These are phyloP conservation scores for Apiospora sp. DNA, from an alignment of 2,329 filamentous ascomycete genomes.

Conservation along the genomic window DNA sequence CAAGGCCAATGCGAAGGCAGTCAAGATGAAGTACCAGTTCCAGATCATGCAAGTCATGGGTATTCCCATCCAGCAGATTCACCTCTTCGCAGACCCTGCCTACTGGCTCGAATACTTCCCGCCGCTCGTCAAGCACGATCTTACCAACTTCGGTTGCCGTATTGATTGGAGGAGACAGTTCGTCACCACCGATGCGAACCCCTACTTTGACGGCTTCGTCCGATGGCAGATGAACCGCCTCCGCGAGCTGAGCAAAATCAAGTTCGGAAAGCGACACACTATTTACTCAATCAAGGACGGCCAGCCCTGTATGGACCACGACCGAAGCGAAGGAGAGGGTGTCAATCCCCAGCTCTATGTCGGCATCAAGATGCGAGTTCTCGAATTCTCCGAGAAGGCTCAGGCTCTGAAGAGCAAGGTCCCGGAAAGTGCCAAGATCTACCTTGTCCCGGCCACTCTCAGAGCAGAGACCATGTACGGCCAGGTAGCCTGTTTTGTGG, in stretches of 20 bases:
- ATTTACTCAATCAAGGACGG: conserved; percentile 92
- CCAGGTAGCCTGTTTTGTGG: conserved; percentile 94
- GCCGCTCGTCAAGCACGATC: conserved; percentile 78
- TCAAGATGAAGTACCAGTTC: conserved; percentile 95
- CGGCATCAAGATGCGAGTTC: conserved; percentile 87
- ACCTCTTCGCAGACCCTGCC: conserved; percentile 89
- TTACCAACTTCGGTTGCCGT: conserved; percentile 83
- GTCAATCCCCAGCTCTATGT: conserved; percentile 91
- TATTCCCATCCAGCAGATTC: conserved; percentile 86
- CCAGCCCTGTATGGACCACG: conserved; percentile 88
- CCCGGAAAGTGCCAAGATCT: conserved; percentile 80
- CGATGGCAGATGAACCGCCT: conserved; percentile 97
- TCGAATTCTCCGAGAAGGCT: conserved; percentile 85
- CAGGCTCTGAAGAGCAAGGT: conserved; percentile 78
- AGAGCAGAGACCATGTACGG: conserved; percentile 99
- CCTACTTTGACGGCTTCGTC: conserved; percentile 95
- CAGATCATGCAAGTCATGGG: conserved; percentile 94
- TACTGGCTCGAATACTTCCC: conserved; percentile 95
- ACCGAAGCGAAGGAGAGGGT: conserved; percentile 81
- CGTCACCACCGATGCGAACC: conserved; percentile 95
- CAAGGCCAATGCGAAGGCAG: conserved; percentile 88
- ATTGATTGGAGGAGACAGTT: conserved; percentile 95
- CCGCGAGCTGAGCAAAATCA: conserved; percentile 89
- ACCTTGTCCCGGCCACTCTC: conserved; percentile 90
- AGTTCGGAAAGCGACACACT: conserved; percentile 92